Evolutionary conservation across 2,329 filamentous ascomycete genomes (phyloP), one percentile per base, ranked within the genome.

Genomic region (Chrysosporium keratinophilum): DNA sequence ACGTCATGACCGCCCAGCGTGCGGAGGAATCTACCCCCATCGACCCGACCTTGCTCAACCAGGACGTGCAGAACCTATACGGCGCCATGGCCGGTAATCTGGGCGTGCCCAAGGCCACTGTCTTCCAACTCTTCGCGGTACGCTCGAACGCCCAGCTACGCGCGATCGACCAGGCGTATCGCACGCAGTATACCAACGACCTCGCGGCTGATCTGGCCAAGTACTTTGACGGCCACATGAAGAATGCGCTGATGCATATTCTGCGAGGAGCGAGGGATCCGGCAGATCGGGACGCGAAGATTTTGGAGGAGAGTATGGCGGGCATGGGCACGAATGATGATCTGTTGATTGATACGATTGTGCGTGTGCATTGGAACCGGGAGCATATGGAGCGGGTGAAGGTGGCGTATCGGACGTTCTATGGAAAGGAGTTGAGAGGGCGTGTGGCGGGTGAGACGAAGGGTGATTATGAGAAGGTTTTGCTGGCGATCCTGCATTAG

Each of bases 151-250:
- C 81, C 51, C 89, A 97, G 69, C 78, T 98, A 53, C 81, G 87
- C 34, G 89, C 89, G 37, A 88, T 97, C 56, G 78, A 79, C 11
- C 79, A 86, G 50, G 77, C 82, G 0, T 97, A 95, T 71, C 76
- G 83, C 62, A 75, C 81, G 51, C 83, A 83, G 57, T 94, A 89
- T 67, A 79, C 82, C 17, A 78, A 78, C 39, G 74, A 80, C 11
- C 76, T 97, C 1, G 83, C 88, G 59, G 78, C 81, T 34, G 83
- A 88, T 48, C 82, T 97, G 61, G 81, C 82, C 58, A 85, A 80
- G 72, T 83, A 93, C 63, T 96, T 96, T 70, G 87, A 84, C 0
- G 91, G 91, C 0, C 91, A 97, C 66, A 96, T 97, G 89, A 77
- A 90, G 67, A 80, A 87, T 14, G 88, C 88, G 0, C 78, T 97